Evolutionary conservation across 164 flowering plant genomes (phyloP).

Genomic region (Vitis rotundifolia): DNA sequence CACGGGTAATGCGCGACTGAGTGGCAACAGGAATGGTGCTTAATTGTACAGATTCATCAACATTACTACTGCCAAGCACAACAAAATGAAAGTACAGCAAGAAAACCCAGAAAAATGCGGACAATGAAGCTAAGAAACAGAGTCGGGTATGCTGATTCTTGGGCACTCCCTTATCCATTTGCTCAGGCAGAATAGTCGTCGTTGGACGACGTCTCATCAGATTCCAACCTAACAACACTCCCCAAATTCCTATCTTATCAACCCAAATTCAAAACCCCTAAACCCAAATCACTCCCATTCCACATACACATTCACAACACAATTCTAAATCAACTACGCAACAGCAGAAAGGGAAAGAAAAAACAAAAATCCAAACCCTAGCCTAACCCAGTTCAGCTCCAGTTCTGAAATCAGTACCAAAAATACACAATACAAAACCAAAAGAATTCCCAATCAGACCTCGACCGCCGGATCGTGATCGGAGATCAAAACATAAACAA

Average conservation of each 20-base stretch:
- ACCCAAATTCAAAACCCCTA: not conserved
- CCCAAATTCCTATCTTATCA: conserved; percentile 10
- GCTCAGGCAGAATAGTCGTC: conserved; percentile 28
- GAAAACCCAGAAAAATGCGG: conserved; percentile 71
- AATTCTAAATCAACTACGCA: not conserved
- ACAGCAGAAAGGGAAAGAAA: no score
- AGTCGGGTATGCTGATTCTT: conserved; percentile 57
- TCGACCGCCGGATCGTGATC: no score
- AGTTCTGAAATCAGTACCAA: no score
- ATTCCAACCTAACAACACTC: conserved; percentile 8
- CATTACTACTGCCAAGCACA: conserved; percentile 44
- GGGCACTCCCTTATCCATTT: conserved; percentile 67
- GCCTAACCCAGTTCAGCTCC: no score
- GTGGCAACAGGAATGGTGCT: conserved; percentile 13
- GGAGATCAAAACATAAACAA: no score
- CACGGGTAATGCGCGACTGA: conserved; percentile 3
- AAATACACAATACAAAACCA: no score
- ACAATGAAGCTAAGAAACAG: conserved; percentile 55
- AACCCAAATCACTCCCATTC: not conserved
- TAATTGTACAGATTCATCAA: conserved; percentile 26
- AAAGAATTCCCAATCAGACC: no score
- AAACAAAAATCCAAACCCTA: no score
- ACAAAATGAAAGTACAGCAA: conserved; percentile 76
- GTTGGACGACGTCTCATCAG: conserved; percentile 71
- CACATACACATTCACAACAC: not conserved